Percentiles rank a stretch among this genome's conserved stretches.
Conservation (phyloP, 2,329 filamentous ascomycete genomes). For the Biscogniauxia marginata region DNA sequence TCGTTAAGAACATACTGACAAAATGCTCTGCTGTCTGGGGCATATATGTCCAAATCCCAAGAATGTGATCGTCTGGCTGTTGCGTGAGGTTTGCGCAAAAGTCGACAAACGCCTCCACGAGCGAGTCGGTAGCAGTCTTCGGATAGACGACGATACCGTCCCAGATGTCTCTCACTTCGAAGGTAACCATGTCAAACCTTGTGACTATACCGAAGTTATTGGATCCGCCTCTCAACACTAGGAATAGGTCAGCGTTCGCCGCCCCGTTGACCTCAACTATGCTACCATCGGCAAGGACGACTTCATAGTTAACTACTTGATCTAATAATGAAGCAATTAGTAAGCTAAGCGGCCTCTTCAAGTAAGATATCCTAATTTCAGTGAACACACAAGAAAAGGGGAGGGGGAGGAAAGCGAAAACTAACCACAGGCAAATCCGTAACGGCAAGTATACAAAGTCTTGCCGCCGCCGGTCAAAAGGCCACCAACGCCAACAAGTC, state of each 20-base stretch:
- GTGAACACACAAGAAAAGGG: not conserved
- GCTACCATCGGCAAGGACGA: constrained; percentile 6
- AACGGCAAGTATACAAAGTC: constrained; percentile 10
- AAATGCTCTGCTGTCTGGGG: not conserved
- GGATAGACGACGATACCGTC: not conserved
- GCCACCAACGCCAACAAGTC: constrained; percentile 20
- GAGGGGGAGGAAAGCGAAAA: not conserved
- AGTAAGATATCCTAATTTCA: no score
- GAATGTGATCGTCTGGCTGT: constrained; percentile 1
- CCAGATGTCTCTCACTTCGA: constrained; percentile 2
- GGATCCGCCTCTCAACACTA: constrained; percentile 7
- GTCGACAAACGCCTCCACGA: not conserved
- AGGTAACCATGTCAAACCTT: constrained; percentile 9
- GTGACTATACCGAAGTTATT: constrained; percentile 16
- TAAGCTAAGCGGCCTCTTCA: no score
- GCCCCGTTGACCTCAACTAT: constrained; percentile 7
- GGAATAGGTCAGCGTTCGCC: constrained; percentile 6
- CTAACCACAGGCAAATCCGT: constrained; percentile 5
- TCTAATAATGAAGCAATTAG: not conserved
- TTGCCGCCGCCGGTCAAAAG: constrained; percentile 20
- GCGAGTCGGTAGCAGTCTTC: not conserved
- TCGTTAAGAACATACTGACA: constrained; percentile 2
- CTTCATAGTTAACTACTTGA: constrained; percentile 9
- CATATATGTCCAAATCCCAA: constrained; percentile 4
- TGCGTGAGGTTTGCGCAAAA: not conserved